Percentiles rank a stretch among this genome's conserved stretches.
phyloP scores from a whole-genome alignment of 1,284 basidiomycete genomes.

The Baeospora myosura region DNA sequence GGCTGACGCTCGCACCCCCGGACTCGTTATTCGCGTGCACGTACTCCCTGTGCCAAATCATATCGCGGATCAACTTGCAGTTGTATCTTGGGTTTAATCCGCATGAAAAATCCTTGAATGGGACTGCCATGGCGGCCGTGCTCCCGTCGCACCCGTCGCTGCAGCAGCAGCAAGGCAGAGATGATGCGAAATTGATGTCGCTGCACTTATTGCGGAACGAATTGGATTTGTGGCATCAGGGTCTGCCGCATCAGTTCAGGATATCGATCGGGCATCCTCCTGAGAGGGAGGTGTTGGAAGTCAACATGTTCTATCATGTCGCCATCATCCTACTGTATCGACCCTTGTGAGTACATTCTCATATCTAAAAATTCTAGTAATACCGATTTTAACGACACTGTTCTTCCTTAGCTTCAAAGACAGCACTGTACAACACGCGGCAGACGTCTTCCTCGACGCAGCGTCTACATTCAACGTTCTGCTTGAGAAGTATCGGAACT shows the following conservation, averaged over 20 bases:
- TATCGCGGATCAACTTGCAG: conserved; percentile 20
- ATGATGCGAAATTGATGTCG: background rate
- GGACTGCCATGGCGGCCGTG: no score
- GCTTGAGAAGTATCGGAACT: conserved; percentile 16
- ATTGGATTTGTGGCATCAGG: conserved; percentile 19
- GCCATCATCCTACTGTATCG: conserved; percentile 19
- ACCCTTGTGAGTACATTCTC: conserved; percentile 16
- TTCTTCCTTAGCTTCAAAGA: conserved; percentile 13
- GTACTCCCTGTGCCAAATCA: conserved; percentile 16
- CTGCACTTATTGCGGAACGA: conserved; percentile 14
- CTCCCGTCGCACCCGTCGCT: no score
- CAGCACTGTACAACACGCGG: conserved; percentile 10
- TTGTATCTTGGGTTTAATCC: conserved; percentile 17
- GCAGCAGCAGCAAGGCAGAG: no score
- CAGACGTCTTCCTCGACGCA: conserved; percentile 16
- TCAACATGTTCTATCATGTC: conserved; percentile 20
- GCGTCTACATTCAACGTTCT: conserved; percentile 18
- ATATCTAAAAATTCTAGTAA: background rate
- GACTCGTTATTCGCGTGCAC: conserved; percentile 15
- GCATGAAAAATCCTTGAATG: background rate
- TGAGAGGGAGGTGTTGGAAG: conserved; percentile 15
- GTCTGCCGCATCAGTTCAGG: conserved; percentile 18
- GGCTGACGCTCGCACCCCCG: conserved; percentile 7
- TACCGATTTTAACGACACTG: background rate
- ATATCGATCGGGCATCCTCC: conserved; percentile 19